These are phyloP conservation scores for Russula sp. DNA, from an alignment of 768 basidiomycete species.

Conservation along the genomic window DNA sequence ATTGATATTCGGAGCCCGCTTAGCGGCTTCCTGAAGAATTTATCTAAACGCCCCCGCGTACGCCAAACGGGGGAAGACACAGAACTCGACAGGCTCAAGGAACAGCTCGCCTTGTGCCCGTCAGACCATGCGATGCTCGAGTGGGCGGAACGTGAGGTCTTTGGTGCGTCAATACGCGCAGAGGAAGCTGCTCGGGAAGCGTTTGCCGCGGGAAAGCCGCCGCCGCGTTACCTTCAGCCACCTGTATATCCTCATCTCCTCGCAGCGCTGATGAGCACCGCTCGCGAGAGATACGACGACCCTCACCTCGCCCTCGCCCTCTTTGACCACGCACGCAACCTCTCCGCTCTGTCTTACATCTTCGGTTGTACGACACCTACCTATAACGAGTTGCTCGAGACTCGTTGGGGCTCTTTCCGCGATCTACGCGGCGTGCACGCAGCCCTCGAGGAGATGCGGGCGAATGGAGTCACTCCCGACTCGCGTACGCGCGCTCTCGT, in stretches of 20 bases:
- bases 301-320: conserved; percentile 78
- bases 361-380: conserved; percentile 84
- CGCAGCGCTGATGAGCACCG: conserved; percentile 67
- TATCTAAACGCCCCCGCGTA: conserved; percentile 42
- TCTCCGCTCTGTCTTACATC: conserved; percentile 76
- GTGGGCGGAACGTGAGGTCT: conserved; percentile 68
- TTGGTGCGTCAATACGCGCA: conserved; percentile 49
- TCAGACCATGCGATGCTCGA: conserved; percentile 66
- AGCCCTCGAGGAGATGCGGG: conserved; percentile 74
- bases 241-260: conserved; percentile 70
- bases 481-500: conserved; percentile 50
- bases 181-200: conserved; percentile 42
- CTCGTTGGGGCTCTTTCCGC: conserved; percentile 80
- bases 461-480: conserved; percentile 70
- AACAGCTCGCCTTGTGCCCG: conserved; percentile 62
- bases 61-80: conserved; percentile 27
- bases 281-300: conserved; percentile 72
- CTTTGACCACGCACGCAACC: conserved; percentile 71
- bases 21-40: conserved; percentile 45
- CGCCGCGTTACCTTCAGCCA: conserved; percentile 39
- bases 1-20: conserved; percentile 20
- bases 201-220: conserved; percentile 27
- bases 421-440: conserved; percentile 71
- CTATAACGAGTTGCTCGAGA: conserved; percentile 84
- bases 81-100: conserved; percentile 61